Evolutionary conservation across 306 rosid species (phyloP).

Genomic region (Cyamopsis tetragonoloba): DNA sequence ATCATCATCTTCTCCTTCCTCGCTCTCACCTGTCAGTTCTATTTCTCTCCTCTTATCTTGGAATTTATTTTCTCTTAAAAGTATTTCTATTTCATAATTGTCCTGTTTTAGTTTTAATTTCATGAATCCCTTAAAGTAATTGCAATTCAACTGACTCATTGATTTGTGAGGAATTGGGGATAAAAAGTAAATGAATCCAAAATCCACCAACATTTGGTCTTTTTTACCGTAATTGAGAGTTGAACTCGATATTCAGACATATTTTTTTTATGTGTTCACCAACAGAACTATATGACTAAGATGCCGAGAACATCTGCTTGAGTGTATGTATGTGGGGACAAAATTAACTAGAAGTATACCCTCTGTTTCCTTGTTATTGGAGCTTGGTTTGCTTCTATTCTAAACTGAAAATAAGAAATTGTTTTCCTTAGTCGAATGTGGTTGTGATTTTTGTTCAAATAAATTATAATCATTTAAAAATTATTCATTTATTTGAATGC

Average conservation of each 20-base stretch:
- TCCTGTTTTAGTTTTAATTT: neutral
- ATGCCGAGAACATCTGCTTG: too few relatives aligned
- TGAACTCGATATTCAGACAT: too few relatives aligned
- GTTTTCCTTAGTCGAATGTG: too few relatives aligned
- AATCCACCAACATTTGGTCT: neutral
- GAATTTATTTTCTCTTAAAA: neutral
- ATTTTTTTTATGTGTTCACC: too few relatives aligned
- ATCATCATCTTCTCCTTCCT: neutral
- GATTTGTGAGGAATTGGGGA: neutral
- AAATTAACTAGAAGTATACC: neutral
- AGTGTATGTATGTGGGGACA: neutral
- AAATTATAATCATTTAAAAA: too few relatives aligned
- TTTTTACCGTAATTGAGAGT: too few relatives aligned
- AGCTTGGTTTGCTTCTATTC: too few relatives aligned
- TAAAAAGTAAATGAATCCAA: neutral
- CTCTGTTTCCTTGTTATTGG: neutral
- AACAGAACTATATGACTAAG: too few relatives aligned
- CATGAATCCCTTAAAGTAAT: neutral
- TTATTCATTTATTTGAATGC: too few relatives aligned
- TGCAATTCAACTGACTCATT: neutral
- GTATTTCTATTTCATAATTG: neutral
- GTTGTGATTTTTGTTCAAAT: too few relatives aligned
- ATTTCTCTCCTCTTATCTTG: neutral
- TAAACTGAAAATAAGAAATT: too few relatives aligned
- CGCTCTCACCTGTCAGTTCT: neutral